Evolutionary conservation across 2,329 filamentous ascomycete species (phyloP), one percentile per base, ranked within the genome.

Genomic region (Raffaelea deltoideospora): DNA sequence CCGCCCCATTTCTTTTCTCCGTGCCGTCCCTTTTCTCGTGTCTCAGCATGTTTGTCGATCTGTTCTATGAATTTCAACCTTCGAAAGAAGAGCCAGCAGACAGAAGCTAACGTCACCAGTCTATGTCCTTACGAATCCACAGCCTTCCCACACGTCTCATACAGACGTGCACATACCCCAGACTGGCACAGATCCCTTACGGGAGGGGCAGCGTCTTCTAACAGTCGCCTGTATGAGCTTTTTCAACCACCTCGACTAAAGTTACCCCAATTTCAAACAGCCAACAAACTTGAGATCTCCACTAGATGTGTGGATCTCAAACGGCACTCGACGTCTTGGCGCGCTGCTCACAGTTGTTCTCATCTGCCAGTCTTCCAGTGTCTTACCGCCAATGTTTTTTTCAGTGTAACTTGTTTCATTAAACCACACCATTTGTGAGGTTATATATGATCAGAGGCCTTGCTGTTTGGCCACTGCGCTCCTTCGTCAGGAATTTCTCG

Each of bases 81-180:
- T 28, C 26, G 6, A 19, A 17, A 24, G 27, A 28, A 15, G 20
- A 17, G 14, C 8, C 10, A 13, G 19, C 14, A 27, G 28, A 17
- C 19, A 32, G 24, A 39, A 31, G 32, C 40, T 44, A 44, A 44
- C 42, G 37, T 40, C 40, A 42, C 38, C 28, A 36, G 37, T 27
- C 15, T 10, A 14, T 31, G 27, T 37, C 14, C 33, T 31, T 31
- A 11, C 26, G 14, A 31, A 28, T 33, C 27, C 18, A 21, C 23
- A 27, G 15, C 31, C 15, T 22, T 19, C 23, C n/a, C 30, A 32
- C 37, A 34, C 26, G 13, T 24, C 23, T 24, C 23, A 24, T 24
- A 10, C 26, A n/a, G n/a, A n/a, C n/a, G 26, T 14, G 11, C 26
- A 28, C 26, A 28, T 5, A n/a, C 26, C 26, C 26, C 11, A 8